phyloP scores from a whole-genome alignment of 2,329 filamentous ascomycete species.

The Fusarium albidum region DNA sequence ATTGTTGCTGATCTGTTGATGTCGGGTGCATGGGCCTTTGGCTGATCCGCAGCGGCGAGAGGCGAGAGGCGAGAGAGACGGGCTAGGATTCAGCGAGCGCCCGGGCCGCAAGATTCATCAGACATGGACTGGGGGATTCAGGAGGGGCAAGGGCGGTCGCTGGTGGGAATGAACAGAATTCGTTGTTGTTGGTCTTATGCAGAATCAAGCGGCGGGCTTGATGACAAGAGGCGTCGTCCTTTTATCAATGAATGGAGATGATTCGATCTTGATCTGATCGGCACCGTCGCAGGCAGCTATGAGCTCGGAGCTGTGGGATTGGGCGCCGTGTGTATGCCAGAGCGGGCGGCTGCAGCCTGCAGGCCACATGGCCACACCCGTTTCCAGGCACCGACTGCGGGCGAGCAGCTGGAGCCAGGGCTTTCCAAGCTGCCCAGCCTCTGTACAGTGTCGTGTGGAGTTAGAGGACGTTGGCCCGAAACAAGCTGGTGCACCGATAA shows the following conservation, averaged over 20 bases:
- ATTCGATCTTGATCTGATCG: constrained; percentile 13
- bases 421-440: not conserved
- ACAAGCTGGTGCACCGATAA: not conserved
- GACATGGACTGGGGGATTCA: not conserved
- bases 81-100: constrained; percentile 7
- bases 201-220: constrained; percentile 15
- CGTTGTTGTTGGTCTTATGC: constrained; percentile 5
- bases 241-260: constrained; percentile 18
- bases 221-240: constrained; percentile 17
- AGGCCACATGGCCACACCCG: constrained; percentile 24
- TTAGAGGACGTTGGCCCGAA: constrained; percentile 14
- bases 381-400: constrained; percentile 24
- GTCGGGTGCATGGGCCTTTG: constrained; percentile 27
- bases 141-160: not conserved
- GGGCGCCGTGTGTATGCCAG: constrained; percentile 7
- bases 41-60: constrained; percentile 18
- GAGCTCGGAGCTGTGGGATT: not conserved
- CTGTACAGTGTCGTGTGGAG: not conserved
- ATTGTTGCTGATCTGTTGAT: constrained; percentile 23
- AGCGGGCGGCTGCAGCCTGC: constrained; percentile 34
- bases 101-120: constrained; percentile 7
- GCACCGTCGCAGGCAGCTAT: constrained; percentile 19
- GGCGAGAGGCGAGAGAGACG: no score
- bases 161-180: constrained; percentile 4
- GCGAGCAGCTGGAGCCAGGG: not conserved